Percentiles rank a stretch among this genome's conserved stretches.
phyloP scores from a whole-genome alignment of 2,329 filamentous ascomycete genomes.

The Colletotrichum kahawae region DNA sequence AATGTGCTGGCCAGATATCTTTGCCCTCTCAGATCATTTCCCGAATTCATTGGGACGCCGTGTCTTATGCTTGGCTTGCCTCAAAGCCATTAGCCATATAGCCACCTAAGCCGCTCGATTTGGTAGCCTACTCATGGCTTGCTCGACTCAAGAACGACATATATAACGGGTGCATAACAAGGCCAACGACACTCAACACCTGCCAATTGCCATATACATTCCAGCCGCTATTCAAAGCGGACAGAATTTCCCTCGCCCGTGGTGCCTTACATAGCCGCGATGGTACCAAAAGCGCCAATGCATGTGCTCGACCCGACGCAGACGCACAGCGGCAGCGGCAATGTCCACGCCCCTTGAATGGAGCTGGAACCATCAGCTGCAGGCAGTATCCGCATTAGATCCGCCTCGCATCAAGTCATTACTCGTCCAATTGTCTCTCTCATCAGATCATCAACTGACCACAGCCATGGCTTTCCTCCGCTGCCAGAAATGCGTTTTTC shows the following conservation, averaged over 20 bases:
- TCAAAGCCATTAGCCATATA: not conserved
- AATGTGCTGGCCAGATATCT: not conserved
- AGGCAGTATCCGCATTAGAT: not conserved
- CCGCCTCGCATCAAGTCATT: constrained; percentile 12
- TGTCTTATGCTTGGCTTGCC: not conserved
- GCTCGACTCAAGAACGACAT: not conserved
- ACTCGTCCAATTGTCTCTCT: not conserved
- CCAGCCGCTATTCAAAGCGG: not conserved
- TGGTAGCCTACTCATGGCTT: not conserved
- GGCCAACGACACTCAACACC: not conserved
- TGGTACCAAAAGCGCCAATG: not conserved
- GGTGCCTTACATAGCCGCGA: constrained; percentile 18
- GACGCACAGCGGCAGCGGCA: not conserved
- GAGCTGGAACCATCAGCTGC: not conserved
- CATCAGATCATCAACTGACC: constrained; percentile 5
- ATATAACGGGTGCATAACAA: not conserved
- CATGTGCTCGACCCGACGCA: not conserved
- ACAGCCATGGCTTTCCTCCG: not conserved
- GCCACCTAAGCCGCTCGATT: not conserved
- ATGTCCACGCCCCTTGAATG: not conserved
- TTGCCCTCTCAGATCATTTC: not conserved
- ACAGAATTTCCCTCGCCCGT: not conserved
- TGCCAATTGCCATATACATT: not conserved
- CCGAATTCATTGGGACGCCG: not conserved
- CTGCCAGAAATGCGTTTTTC: not conserved